Evolutionary conservation across 176 grass and related monocot species (phyloP), one percentile per base, ranked within the genome.

Genomic region (Eragrostis nindensis): DNA sequence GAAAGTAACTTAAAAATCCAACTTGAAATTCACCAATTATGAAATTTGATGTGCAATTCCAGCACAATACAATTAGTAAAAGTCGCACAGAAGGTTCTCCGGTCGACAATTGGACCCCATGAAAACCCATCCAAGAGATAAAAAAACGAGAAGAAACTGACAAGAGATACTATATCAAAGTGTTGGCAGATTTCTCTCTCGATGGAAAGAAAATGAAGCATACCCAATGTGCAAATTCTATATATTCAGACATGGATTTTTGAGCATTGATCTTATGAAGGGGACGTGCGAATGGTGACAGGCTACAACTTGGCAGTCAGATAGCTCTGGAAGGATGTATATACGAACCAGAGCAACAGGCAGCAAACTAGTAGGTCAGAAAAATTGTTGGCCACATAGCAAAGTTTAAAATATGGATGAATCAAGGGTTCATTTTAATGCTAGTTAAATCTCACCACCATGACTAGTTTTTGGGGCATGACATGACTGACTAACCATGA

Each of bases 211-310:
- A 43, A 43, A 3, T 62, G 22, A 70, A 75, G 9, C 24, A 42
- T 50, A 68, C 24, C 52, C 53, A 62, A 75, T 36, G 22, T 30
- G 43, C 12, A 16, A 5, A 21, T 22, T 43, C 45, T 79, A 66
- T 25, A 67, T 67, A 38, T 66, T 63, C 43, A 63, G 36, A 64
- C 79, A 72, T 72, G 46, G 57, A 87, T 83, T 40, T n/a, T 42
- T 11, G 47, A 54, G 56, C 42, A 55, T 25, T 83, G 52, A 63
- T 84, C 24, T 75, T 75, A 17, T 52, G 70, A 88, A 49, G 22
- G 50, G 8, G 59, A 88, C 68, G 56, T 83, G 46, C 43, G 30
- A 67, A 11, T 22, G 18, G 50, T 67, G 59, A 22, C 80, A 66
- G 48, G 15, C 40, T 6, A 21, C 17, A 54, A 36, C 32, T 0